Conservation (phyloP, 2,329 filamentous ascomycete species). For the Biscogniauxia mediterranea region DNA sequence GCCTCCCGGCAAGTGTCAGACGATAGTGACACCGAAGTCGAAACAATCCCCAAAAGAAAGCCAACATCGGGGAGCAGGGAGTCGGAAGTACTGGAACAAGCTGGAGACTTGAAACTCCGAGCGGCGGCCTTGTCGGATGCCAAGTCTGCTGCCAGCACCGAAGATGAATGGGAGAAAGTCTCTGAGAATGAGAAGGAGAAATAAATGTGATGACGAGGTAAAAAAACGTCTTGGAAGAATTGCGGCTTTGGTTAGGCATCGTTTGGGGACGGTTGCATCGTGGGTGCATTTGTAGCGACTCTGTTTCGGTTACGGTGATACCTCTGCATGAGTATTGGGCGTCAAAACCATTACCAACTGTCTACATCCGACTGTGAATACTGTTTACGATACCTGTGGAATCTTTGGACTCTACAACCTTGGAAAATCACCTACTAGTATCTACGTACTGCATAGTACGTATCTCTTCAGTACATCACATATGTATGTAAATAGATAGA, state of each 20-base stretch:
- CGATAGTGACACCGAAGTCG: slow-evolving; percentile 54
- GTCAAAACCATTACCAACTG: slow-evolving; percentile 11
- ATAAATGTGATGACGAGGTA: slow-evolving; percentile 2
- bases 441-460: no score
- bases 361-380: neutral
- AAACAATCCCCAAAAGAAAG: slow-evolving; percentile 33
- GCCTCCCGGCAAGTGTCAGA: slow-evolving; percentile 33
- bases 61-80: slow-evolving; percentile 38
- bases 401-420: neutral
- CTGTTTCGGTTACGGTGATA: slow-evolving; percentile 17
- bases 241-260: slow-evolving; percentile 4
- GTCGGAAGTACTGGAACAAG: slow-evolving; percentile 41
- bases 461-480: no score
- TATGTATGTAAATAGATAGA: neutral
- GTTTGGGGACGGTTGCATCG: slow-evolving; percentile 9
- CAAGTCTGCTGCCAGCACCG: slow-evolving; percentile 69
- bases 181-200: slow-evolving; percentile 68
- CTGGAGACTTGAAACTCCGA: slow-evolving; percentile 51
- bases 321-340: slow-evolving; percentile 14
- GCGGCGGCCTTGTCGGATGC: slow-evolving; percentile 39
- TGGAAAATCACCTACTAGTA: neutral
- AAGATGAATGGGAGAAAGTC: slow-evolving; percentile 98
- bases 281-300: slow-evolving; percentile 13
- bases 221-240: neutral
- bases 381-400: neutral